These are phyloP conservation scores for Astrephomene gubernaculifera DNA, from an alignment of 139 green algal species.

Conservation along the genomic window DNA sequence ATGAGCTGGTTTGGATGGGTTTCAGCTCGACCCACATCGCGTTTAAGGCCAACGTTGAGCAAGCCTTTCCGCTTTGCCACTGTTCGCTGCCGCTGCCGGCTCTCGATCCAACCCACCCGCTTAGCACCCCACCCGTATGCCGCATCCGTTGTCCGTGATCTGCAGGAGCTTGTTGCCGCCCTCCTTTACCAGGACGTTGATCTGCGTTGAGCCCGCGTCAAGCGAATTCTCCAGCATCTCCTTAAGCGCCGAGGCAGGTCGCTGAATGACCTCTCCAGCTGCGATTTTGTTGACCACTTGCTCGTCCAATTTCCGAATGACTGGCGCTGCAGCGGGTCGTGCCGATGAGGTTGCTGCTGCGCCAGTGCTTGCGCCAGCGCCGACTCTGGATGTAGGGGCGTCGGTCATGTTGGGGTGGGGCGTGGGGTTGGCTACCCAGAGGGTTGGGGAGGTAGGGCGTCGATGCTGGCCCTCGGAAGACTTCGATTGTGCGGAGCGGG, in stretches of 20 bases:
- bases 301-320: constrained; percentile 76
- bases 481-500: too few species aligned
- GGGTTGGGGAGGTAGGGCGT: not conserved
- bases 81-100: too few species aligned
- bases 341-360: too few species aligned
- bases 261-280: constrained; percentile 93
- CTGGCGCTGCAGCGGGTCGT: not conserved
- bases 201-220: constrained; percentile 87
- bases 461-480: too few species aligned
- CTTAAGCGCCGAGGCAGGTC: constrained; percentile 92
- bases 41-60: too few species aligned
- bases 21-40: too few species aligned
- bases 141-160: constrained; percentile 94
- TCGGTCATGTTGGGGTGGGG: too few species aligned
- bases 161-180: constrained; percentile 94
- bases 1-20: too few species aligned
- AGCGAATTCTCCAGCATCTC: constrained; percentile 98
- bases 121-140: constrained; percentile 75
- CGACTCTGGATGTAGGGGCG: too few species aligned
- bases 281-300: constrained; percentile 95
- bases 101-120: not conserved
- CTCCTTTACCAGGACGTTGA: constrained; percentile 90
- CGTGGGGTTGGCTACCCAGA: not conserved
- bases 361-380: too few species aligned
- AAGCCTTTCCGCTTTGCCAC: too few species aligned